Conservation (phyloP, 306 rosid species). For the Alnus rubra region DNA sequence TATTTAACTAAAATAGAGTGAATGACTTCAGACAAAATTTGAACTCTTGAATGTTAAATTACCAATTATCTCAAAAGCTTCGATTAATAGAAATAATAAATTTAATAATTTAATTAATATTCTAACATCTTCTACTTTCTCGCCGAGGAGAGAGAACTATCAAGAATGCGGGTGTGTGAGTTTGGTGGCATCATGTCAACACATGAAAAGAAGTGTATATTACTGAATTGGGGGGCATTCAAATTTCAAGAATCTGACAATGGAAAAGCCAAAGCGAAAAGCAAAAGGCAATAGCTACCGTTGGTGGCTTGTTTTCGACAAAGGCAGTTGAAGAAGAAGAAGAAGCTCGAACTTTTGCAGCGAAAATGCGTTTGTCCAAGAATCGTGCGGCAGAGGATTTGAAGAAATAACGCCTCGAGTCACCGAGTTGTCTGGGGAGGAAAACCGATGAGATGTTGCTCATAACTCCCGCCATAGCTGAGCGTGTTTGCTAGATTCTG, state of each 20-base stretch:
- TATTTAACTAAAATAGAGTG: no score
- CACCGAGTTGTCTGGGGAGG: conserved; percentile 20
- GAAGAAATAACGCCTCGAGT: conserved; percentile 31
- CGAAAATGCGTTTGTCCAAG: conserved; percentile 26
- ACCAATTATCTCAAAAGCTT: no score
- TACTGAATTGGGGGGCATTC: background rate
- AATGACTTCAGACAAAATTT: no score
- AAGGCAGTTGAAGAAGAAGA: conserved; percentile 51
- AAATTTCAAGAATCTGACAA: background rate
- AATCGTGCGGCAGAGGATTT: conserved; percentile 29
- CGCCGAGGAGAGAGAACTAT: background rate
- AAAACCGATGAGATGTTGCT: conserved; percentile 22
- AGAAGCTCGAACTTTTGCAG: conserved; percentile 42
- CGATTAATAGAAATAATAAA: no score
- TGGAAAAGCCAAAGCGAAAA: background rate
- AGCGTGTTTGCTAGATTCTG: no score
- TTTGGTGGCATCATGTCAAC: background rate
- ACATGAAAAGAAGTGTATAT: background rate
- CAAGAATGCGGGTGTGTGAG: background rate
- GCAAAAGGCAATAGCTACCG: conserved; percentile 24
- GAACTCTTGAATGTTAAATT: no score
- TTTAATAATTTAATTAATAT: no score
- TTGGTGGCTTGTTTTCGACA: conserved; percentile 35
- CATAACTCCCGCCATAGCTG: conserved; percentile 41
- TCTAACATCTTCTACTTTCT: background rate